Base-by-base conservation (phyloP, 306 rosid genomes). In the Gillenia trifoliata region DNA sequence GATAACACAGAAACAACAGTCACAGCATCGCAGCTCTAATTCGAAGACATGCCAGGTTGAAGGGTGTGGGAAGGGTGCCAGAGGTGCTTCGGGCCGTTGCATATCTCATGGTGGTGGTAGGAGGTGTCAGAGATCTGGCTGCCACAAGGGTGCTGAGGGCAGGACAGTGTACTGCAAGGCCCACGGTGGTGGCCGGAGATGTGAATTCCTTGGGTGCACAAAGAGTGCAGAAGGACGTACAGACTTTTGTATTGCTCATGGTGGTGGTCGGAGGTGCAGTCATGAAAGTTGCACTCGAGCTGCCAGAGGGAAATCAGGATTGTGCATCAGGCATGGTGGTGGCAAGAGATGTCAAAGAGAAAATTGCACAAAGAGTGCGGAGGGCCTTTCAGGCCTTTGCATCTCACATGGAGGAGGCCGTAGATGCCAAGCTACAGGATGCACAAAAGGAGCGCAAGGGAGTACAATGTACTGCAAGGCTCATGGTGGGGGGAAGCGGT, bases 151-250 rank as follows among this genome's bases (percentile, higher is more conserved):
- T 62, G 97, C 98, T 1, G 98, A 93, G 86, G 98, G 98, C 63
- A 91, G 98, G 15, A 93, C 98, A 8, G 98, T 87, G 68, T 93
- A 90, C 80, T 93, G 98, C 83, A 93, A 93, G 89, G 98, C 98
- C 76, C 98, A 93, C 72, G 98, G 98, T 78, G 98, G 98, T 26
- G 98, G 98, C n/a, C 85, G 98, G 49, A 89, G 98, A 60, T 93
- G 98, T 78, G 94, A 93, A 66, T 85, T 66, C 82, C 89, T 93
- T 80, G 98, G 98, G 63, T 93, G 98, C 81, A 90, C 98, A n/a
- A 93, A 90, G 88, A 93, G 98, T 85, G 98, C 98, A 40, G 98
- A 93, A 86, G 98, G 98, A 38, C 93, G 98, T 15, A 93, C 98
- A 6, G 98, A 93, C 74, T 91, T 78, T 80, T 93, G 98, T 79